Base-by-base conservation (phyloP, 306 rosid species). In the Castanea sativa region DNA sequence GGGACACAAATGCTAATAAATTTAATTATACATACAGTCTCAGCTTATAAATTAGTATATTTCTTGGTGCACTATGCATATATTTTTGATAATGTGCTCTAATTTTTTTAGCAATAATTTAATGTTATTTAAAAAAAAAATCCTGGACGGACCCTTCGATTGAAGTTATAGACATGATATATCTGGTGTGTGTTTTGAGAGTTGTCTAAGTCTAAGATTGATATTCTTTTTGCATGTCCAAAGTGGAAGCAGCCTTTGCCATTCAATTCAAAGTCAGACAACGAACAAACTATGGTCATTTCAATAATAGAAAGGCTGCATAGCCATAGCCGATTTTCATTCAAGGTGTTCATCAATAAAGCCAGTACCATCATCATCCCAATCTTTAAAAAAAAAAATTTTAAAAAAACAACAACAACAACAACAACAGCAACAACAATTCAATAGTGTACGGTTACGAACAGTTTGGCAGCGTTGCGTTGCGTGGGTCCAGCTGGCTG, bases 1-100 rank as follows among this genome's bases (percentile, higher is more conserved):
- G 64, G 30, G 78, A 51, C 63, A 73, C 76, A 56, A 18, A 32
- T 69, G 32, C 41, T 33, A 79, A 83, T 83, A 81, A 75, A 27
- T 71, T 23, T 16, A 25, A 53, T 69, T 58, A 41, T 69, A 74
- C 69, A 78, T 65, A 35, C 52, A 69, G 73, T 70, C 60, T 74
- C 69, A 59, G 74, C 56, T 75, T 74, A 18, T 30, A 25, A 15
- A 23, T 18, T 20, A 10, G 55, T 19, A 69, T 52, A 19, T 69
- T 38, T 35, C 19, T 33, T 38, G 53, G 53, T 49, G 53, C 14
- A 33, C 76, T 38, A 53, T 49, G 53, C 7, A 10, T 73, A 21
- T 73, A 13, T 13, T 13, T 15, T 56, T 27, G 9, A 55, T 73
- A 16, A 71, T 55, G 16, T 55, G 18, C 32, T 25, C 15, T 41